These are phyloP conservation scores for Rheum nobile DNA, from an alignment of 148 eudicot species.

Conservation along the genomic window DNA sequence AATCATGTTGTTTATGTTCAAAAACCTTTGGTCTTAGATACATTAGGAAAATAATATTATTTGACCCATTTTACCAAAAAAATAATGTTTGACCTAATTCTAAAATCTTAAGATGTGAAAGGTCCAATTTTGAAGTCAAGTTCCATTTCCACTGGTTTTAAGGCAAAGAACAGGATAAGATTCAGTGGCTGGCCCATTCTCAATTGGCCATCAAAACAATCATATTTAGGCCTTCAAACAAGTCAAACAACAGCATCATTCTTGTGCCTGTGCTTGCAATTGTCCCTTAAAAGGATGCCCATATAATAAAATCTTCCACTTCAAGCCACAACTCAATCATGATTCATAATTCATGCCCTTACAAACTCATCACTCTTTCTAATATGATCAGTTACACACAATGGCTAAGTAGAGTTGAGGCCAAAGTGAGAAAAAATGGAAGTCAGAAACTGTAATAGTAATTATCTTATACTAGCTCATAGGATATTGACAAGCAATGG, in stretches of 20 bases:
- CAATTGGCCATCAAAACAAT: background rate
- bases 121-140: background rate
- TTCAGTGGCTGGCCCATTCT: background rate
- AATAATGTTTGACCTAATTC: background rate
- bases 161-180: background rate
- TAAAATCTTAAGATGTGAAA: background rate
- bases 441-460: background rate
- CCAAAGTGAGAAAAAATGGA: background rate
- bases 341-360: background rate
- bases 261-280: background rate
- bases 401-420: background rate
- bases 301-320: constrained; percentile 1
- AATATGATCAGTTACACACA: background rate
- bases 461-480: background rate
- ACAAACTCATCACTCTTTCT: background rate
- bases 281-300: background rate
- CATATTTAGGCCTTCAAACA: background rate
- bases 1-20: background rate
- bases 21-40: background rate
- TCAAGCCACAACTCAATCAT: background rate
- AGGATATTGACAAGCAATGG: background rate
- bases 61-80: background rate
- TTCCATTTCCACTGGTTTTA: background rate
- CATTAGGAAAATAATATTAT: background rate
- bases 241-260: background rate